Evolutionary conservation across 2,329 filamentous ascomycete species (phyloP).

Genomic region (Hymenoscyphus occultus): DNA sequence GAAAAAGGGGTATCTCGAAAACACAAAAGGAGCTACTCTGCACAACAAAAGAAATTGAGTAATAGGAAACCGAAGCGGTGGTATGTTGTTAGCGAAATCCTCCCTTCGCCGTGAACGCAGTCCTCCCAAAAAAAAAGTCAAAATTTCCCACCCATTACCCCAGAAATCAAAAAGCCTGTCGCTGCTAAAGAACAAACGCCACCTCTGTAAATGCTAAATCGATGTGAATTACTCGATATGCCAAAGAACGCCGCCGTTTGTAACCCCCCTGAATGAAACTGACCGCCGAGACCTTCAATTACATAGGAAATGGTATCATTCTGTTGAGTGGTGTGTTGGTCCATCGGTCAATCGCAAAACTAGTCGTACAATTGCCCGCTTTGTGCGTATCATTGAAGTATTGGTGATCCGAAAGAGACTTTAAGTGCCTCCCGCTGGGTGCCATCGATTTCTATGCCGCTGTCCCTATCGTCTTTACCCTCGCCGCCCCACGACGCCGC

Average conservation of each 20-base stretch:
- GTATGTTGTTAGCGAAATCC: background rate
- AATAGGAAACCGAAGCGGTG: background rate
- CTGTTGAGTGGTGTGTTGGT: constrained; percentile 26
- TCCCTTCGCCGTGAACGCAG: background rate
- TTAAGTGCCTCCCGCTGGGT: constrained; percentile 14
- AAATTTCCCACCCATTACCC: background rate
- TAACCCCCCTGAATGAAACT: background rate
- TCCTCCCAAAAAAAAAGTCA: background rate
- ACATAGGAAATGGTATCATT: constrained; percentile 24
- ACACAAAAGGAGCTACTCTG: background rate
- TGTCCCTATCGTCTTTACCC: constrained; percentile 32
- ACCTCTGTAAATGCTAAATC: background rate
- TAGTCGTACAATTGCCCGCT: constrained; percentile 14
- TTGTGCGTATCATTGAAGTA: constrained; percentile 10
- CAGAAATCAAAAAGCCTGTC: constrained; percentile 2
- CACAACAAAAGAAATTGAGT: background rate
- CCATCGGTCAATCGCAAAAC: constrained; percentile 9
- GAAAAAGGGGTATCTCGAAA: background rate
- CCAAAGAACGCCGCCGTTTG: background rate
- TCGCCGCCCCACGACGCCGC: constrained; percentile 23
- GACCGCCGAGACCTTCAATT: constrained; percentile 9
- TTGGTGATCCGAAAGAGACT: constrained; percentile 1
- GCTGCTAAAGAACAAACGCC: constrained; percentile 1
- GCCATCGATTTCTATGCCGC: constrained; percentile 32
- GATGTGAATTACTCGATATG: constrained; percentile 4